Conservation (phyloP, 2,329 filamentous ascomycete species). For the Laburnicola sp. region DNA sequence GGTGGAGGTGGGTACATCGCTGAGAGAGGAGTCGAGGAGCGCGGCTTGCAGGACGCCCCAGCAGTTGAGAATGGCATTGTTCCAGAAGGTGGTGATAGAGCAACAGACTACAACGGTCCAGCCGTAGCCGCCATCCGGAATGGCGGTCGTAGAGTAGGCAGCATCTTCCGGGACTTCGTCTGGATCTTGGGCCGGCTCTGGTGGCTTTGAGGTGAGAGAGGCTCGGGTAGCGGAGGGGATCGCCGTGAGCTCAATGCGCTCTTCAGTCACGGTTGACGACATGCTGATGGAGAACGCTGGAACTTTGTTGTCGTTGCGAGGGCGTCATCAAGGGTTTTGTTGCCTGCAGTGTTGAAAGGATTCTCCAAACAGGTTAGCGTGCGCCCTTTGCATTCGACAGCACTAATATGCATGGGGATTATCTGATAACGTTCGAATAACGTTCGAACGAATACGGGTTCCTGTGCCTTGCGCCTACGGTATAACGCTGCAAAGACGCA, state of each 20-base stretch:
- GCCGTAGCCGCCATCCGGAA: conserved; percentile 60
- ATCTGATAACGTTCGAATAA: too few relatives aligned
- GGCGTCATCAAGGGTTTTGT: not conserved
- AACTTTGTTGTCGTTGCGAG: not conserved
- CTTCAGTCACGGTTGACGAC: conserved; percentile 15
- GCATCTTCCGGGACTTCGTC: conserved; percentile 19
- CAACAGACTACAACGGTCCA: conserved; percentile 56
- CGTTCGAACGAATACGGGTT: too few relatives aligned
- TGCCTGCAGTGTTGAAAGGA: not conserved
- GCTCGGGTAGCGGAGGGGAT: not conserved
- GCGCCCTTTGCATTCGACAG: not conserved
- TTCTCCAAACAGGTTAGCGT: not conserved
- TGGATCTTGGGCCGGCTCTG: not conserved
- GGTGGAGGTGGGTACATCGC: conserved; percentile 51
- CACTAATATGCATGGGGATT: too few relatives aligned
- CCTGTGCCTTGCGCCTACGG: too few relatives aligned
- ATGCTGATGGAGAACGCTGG: not conserved
- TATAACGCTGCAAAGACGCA: too few relatives aligned
- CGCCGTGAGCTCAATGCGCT: conserved; percentile 15
- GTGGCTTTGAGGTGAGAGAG: not conserved
- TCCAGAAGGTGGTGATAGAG: conserved; percentile 55
- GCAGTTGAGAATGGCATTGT: conserved; percentile 59
- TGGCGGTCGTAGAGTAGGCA: conserved; percentile 24
- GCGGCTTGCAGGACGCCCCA: conserved; percentile 66
- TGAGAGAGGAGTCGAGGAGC: conserved; percentile 55